These are phyloP conservation scores for Cyberlindnera japonica DNA, from an alignment of 805 yeast genomes.

Conservation along the genomic window DNA sequence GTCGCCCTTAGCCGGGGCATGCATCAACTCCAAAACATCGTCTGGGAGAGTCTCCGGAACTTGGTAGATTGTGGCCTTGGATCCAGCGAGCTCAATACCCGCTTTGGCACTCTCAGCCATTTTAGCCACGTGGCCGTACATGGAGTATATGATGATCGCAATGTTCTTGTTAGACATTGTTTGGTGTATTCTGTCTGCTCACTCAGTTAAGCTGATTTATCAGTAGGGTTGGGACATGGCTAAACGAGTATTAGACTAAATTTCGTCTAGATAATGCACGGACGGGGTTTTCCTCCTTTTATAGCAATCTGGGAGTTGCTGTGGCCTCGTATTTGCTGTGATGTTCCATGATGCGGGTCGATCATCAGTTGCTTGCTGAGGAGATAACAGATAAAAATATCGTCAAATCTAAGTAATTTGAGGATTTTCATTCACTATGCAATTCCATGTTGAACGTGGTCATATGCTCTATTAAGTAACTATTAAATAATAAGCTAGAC, in stretches of 20 bases:
- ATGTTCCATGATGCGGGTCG: no score
- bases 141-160: conserved; percentile 67
- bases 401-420: no score
- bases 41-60: conserved; percentile 72
- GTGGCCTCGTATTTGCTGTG: no score
- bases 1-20: conserved; percentile 59
- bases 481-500: conserved; percentile 8
- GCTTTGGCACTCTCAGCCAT: conserved; percentile 65
- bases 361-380: no score
- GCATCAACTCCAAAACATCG: conserved; percentile 55
- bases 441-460: not conserved
- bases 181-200: not conserved
- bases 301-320: no score
- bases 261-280: no score
- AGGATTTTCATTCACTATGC: no score
- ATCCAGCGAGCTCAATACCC: conserved; percentile 73
- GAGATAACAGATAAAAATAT: no score
- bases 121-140: conserved; percentile 72
- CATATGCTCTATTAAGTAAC: not conserved
- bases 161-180: conserved; percentile 11
- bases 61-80: conserved; percentile 68
- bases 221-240: not conserved
- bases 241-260: no score
- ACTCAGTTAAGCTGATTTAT: not conserved
- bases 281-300: no score